Base-by-base conservation (phyloP, 176 grass and related monocot species). In the Musa acuminata region DNA sequence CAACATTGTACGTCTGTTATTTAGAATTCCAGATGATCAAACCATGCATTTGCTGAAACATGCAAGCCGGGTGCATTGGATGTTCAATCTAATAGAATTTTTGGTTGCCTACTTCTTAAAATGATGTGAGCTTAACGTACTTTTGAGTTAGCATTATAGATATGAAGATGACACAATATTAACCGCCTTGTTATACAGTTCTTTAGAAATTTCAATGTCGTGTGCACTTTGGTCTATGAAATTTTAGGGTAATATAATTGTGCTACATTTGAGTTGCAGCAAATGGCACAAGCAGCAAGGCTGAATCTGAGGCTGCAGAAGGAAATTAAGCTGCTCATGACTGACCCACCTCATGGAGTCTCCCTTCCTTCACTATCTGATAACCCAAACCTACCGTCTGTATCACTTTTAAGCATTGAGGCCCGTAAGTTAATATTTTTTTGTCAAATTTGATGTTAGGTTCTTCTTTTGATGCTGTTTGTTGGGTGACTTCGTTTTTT, bases 301-400 rank as follows among this genome's bases (percentile, higher is more conserved):
- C 67, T 97, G 55, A 88, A 81, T 65, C 77, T 97, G 72, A 83
- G 87, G 72, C 86, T 97, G 87, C 93, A 93, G 79, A 97, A 97
- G 82, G 94, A 93, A 84, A 80, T 97, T 82, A 90, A 93, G 50
- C 80, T 85, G 75, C 81, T 93, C 43, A 59, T 79, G 29, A 67
- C 84, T 73, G 94, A 97, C 82, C 90, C 94, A 55, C 87, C 87
- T 80, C 87, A 76, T 72, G 94, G 94, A 70, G 83, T 90, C n/a
- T 93, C 90, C 70, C 83, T 97, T 78, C 84, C 59, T 52, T 49
- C 83, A 52, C 79, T 92, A 52, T 69, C 84, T 80, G 85, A 85
- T 43, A 84, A 84, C 55, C 83, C 75, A 55, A 84, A 76, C 57
- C 51, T 13, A 49, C 64, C 77, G 23, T 77, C 82, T 59, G 86